Percentiles rank a stretch among this genome's conserved stretches.
Evolutionary conservation across 768 basidiomycete species (phyloP).

Genomic region (Fomitopsis serialis): DNA sequence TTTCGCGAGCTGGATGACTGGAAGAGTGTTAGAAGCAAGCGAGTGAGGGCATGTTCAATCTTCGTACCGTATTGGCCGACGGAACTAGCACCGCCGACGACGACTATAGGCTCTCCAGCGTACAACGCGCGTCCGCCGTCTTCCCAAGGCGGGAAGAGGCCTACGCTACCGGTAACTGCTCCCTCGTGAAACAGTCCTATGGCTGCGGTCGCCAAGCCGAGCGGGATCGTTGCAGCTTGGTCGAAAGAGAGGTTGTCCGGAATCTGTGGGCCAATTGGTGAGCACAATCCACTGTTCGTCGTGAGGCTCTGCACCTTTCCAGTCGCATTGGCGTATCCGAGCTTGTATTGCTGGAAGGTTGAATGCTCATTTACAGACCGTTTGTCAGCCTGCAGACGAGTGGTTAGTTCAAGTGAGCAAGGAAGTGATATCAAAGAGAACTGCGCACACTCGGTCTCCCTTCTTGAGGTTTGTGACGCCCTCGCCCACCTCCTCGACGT

Average conservation of each 20-base stretch:
- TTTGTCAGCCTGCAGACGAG: too few relatives aligned
- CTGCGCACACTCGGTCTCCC: constrained; percentile 29
- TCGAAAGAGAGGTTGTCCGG: constrained; percentile 11
- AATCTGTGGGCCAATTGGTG: constrained; percentile 1
- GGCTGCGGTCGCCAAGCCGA: constrained; percentile 8
- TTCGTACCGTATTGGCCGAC: constrained; percentile 23
- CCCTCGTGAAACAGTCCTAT: constrained; percentile 6
- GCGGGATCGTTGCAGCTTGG: constrained; percentile 8
- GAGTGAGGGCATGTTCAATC: neutral
- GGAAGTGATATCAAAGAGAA: neutral
- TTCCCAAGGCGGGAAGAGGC: constrained; percentile 17
- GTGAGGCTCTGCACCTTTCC: constrained; percentile 13
- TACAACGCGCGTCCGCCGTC: constrained; percentile 15
- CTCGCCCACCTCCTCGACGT: constrained; percentile 26
- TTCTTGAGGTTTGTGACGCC: constrained; percentile 26
- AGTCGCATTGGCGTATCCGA: constrained; percentile 18
- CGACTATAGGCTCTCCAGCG: constrained; percentile 18
- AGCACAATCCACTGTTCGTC: too few relatives aligned
- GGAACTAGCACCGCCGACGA: constrained; percentile 22
- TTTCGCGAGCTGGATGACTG: constrained; percentile 23
- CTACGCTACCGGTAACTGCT: constrained; percentile 12
- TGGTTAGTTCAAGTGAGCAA: neutral
- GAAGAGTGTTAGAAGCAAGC: neutral
- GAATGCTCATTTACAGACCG: too few relatives aligned
- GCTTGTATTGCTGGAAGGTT: constrained; percentile 21